phyloP scores from a whole-genome alignment of 179 eudicot species.

The Heliamphora pulchella region DNA sequence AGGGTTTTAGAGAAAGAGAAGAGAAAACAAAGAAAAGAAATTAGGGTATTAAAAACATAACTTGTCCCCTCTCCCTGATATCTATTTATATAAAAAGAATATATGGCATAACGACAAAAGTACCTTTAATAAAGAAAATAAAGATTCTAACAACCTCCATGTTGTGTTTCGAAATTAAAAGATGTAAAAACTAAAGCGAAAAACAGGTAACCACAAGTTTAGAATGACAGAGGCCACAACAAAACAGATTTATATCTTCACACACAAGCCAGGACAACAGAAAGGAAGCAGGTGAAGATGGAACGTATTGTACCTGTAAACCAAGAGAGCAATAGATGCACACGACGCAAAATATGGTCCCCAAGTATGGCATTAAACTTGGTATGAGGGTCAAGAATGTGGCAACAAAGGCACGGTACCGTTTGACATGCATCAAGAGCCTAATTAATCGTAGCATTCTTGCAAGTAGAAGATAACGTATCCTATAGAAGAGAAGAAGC shows the following conservation, averaged over 20 bases:
- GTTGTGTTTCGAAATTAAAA: neutral
- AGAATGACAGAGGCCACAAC: neutral
- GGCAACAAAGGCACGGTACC: conserved; percentile 85
- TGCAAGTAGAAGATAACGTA: conserved; percentile 95
- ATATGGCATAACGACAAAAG: too few relatives aligned
- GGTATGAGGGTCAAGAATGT: conserved; percentile 87
- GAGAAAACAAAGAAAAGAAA: too few relatives aligned
- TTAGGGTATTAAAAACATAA: too few relatives aligned
- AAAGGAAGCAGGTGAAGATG: conserved; percentile 1
- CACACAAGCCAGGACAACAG: neutral
- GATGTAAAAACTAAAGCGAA: neutral
- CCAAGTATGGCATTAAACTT: conserved; percentile 93
- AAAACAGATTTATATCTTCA: neutral
- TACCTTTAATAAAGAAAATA: too few relatives aligned
- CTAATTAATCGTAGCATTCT: conserved; percentile 82
- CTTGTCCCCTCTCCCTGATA: too few relatives aligned
- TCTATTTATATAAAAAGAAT: too few relatives aligned
- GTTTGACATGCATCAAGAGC: conserved; percentile 75
- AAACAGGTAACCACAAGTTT: neutral
- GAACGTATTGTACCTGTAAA: conserved; percentile 49
- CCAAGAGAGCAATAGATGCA: conserved; percentile 94
- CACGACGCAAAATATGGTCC: conserved; percentile 82
- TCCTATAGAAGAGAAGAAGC: conserved; percentile 45
- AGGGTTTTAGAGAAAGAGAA: too few relatives aligned
- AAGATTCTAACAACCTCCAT: neutral